These are phyloP conservation scores for Pleurotus platypus DNA, from an alignment of 768 basidiomycete species.

Conservation along the genomic window DNA sequence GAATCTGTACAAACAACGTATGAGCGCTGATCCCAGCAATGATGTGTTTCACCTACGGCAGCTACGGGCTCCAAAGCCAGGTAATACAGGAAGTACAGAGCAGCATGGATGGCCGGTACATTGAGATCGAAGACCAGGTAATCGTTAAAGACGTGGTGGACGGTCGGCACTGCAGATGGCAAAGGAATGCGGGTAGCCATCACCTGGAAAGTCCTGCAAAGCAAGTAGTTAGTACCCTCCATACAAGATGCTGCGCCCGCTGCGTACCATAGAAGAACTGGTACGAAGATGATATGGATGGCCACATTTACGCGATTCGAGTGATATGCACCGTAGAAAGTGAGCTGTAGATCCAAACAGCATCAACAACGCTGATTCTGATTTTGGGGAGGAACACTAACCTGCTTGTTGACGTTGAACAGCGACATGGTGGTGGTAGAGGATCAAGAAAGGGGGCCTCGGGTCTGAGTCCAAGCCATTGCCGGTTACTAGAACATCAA, in stretches of 20 bases:
- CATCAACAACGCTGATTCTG: neutral
- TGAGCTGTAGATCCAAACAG: conserved; percentile 45
- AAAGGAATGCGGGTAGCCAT: conserved; percentile 46
- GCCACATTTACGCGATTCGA: conserved; percentile 75
- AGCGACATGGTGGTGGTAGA: conserved; percentile 35
- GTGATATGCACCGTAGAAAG: conserved; percentile 94
- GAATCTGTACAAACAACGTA: conserved; percentile 41
- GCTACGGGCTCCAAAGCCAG: conserved; percentile 76
- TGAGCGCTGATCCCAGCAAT: neutral
- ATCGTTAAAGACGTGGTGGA: conserved; percentile 51
- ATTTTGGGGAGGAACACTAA: conserved; percentile 19
- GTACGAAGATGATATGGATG: conserved; percentile 86
- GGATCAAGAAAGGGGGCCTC: conserved; percentile 1
- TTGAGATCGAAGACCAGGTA: conserved; percentile 73
- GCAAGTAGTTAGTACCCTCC: neutral
- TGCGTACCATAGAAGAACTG: conserved; percentile 73
- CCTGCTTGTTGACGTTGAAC: conserved; percentile 73
- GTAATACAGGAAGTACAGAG: conserved; percentile 72
- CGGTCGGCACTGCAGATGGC: conserved; percentile 50
- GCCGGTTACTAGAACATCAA: conserved; percentile 2
- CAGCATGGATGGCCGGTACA: conserved; percentile 53
- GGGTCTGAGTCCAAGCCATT: neutral
- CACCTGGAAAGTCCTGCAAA: conserved; percentile 58
- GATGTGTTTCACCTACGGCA: conserved; percentile 55
- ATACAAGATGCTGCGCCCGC: neutral